These are phyloP conservation scores for Edaphochlamys debaryana DNA, from an alignment of 139 green algal species.

Conservation along the genomic window DNA sequence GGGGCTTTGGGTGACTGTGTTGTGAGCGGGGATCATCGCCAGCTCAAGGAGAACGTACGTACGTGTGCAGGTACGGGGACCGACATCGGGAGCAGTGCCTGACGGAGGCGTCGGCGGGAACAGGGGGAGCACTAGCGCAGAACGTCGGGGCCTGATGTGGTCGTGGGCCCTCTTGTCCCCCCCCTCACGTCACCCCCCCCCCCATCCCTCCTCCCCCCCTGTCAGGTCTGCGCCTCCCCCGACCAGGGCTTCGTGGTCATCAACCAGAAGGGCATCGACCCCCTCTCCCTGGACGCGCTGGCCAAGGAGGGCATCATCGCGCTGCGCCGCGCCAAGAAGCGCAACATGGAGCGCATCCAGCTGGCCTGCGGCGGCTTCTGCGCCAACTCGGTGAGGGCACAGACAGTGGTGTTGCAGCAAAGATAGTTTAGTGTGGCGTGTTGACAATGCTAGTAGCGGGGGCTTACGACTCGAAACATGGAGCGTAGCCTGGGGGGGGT, in stretches of 20 bases:
- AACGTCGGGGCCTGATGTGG: too few species aligned
- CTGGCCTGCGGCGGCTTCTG: slow-evolving; percentile 90
- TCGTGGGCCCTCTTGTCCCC: too few species aligned
- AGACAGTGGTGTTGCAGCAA: too few species aligned
- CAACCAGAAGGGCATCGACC: slow-evolving; percentile 99
- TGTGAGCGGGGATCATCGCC: not conserved
- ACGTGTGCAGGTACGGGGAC: too few species aligned
- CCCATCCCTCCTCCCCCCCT: not conserved
- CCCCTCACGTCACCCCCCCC: not conserved
- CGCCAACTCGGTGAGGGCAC: slow-evolving; percentile 62
- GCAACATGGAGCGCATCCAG: slow-evolving; percentile 98
- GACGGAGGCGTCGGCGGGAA: too few species aligned
- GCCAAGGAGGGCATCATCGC: slow-evolving; percentile 94
- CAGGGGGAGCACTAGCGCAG: too few species aligned
- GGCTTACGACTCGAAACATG: too few species aligned
- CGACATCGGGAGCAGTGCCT: too few species aligned
- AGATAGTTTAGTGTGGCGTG: too few species aligned
- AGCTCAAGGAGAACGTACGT: not conserved
- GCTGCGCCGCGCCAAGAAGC: slow-evolving; percentile 92
- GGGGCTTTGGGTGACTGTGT: too few species aligned
- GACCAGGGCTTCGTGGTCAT: slow-evolving; percentile 96
- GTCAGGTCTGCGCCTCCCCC: slow-evolving; percentile 81
- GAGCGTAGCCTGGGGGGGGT: slow-evolving; percentile 87
- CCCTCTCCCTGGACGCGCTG: slow-evolving; percentile 95
- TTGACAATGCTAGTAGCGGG: too few species aligned